phyloP scores from a whole-genome alignment of 2,329 filamentous ascomycete species.

The Fusarium sp. region DNA sequence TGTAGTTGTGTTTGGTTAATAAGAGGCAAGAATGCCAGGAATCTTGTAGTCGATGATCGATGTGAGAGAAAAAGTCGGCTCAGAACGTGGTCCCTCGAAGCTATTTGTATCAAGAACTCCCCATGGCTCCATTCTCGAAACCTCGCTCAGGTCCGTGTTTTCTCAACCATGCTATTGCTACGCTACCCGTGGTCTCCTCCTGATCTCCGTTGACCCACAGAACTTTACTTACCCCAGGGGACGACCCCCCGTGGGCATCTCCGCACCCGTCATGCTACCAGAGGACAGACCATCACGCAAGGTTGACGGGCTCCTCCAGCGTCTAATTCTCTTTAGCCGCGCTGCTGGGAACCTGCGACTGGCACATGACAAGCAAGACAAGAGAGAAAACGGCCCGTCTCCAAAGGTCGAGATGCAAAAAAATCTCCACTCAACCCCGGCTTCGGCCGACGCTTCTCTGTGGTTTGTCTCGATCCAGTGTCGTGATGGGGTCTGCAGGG shows the following conservation, averaged over 20 bases:
- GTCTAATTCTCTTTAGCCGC: slow-evolving; percentile 5
- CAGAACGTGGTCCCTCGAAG: slow-evolving; percentile 1
- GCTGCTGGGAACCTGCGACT: background rate
- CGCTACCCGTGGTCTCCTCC: background rate
- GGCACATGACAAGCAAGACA: slow-evolving; percentile 12
- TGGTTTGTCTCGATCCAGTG: background rate
- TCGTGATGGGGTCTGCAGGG: slow-evolving; percentile 6
- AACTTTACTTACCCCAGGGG: slow-evolving; percentile 22
- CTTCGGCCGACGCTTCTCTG: background rate
- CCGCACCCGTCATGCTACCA: slow-evolving; percentile 25
- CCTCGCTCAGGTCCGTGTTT: background rate
- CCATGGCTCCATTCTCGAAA: slow-evolving; percentile 9
- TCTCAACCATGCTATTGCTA: slow-evolving; percentile 5
- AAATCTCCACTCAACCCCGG: background rate
- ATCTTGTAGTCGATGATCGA: background rate
- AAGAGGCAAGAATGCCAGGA: background rate
- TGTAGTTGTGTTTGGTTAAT: background rate
- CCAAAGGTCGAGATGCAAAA: slow-evolving; percentile 3
- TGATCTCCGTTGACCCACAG: slow-evolving; percentile 15
- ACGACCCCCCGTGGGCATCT: slow-evolving; percentile 24
- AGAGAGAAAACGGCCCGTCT: slow-evolving; percentile 17
- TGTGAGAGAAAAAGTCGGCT: background rate
- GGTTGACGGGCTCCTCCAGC: background rate
- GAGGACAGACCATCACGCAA: slow-evolving; percentile 27
- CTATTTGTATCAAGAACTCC: slow-evolving; percentile 32